Evolutionary conservation across 495 filamentous ascomycete genomes (phyloP), one percentile per base, ranked within the genome.

Genomic region (Choiromyces venosus): DNA sequence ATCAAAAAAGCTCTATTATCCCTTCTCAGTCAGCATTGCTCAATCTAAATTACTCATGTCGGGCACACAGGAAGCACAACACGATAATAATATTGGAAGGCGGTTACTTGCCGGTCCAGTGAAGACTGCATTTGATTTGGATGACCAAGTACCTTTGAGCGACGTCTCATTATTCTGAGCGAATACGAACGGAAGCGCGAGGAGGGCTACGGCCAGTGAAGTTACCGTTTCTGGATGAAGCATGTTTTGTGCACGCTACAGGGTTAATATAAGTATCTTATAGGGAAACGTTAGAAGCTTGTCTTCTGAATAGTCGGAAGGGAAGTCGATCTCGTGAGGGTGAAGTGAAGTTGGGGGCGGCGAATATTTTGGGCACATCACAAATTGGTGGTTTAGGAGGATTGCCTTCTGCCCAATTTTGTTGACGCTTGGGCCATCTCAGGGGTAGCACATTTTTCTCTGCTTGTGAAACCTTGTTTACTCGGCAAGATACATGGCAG

Each of bases 111-210:
- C 91, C 66, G 91, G 89, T 42, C 91, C 91, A 12, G 91, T 93
- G 42, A 92, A 78, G 38, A 91, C 91, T 40, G 87, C 86, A 76
- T 86, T 87, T 52, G 90, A 91, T 83, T 93, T 94, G 37, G 89
- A 90, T 8, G 89, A 88, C 91, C 91, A 94, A 70, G 91, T 93
- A 66, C 91, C 91, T 35, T 88, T 86, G 39, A 93, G 83, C 70
- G 88, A 72, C 3, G 69, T 77, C 38, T 72, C 75, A 56, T 77
- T 76, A 2, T 65, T 64, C 37, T 76, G 81, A 10, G 83, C 80
- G 71, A 80, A 44, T 0, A 64, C 44, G 56, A 39, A 33, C 25
- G 42, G 37, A 25, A 70, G 40, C 10, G 35, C 73, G 35, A 65
- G 52, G 18, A 74, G 56, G 29, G 68, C 21, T 40, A 76, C 19